Percentiles rank a stretch among this genome's conserved stretches.
These are phyloP conservation scores for Cryomyces minteri DNA, from an alignment of 495 filamentous ascomycete genomes.

Conservation along the genomic window DNA sequence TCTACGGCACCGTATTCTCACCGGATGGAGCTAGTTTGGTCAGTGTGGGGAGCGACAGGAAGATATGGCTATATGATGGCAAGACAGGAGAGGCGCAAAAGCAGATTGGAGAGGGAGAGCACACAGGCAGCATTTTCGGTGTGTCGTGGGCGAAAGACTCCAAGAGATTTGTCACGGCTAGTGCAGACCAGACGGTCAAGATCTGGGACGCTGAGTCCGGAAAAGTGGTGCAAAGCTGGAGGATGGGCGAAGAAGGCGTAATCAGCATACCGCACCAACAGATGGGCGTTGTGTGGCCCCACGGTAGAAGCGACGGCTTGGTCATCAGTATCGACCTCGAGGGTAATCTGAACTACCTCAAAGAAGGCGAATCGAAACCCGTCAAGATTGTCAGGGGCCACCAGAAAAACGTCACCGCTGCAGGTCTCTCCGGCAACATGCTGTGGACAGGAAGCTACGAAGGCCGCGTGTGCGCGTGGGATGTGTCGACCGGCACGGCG, in stretches of 20 bases:
- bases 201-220: constrained; percentile 75
- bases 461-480: constrained; percentile 70
- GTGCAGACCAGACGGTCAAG: constrained; percentile 81
- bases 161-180: constrained; percentile 74
- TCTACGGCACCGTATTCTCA: constrained; percentile 76
- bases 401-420: constrained; percentile 75
- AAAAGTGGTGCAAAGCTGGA: constrained; percentile 63
- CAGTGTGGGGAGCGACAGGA: constrained; percentile 73
- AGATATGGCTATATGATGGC: constrained; percentile 88
- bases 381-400: constrained; percentile 69
- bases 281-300: constrained; percentile 85
- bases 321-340: constrained; percentile 77
- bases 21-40: constrained; percentile 73
- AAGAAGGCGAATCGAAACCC: constrained; percentile 46
- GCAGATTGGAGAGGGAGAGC: constrained; percentile 63
- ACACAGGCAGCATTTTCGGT: constrained; percentile 83
- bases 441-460: constrained; percentile 85
- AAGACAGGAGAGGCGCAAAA: constrained; percentile 71
- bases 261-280: constrained; percentile 71
- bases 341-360: constrained; percentile 81
- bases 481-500: constrained; percentile 45
- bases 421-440: constrained; percentile 36
- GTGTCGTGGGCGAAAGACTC: constrained; percentile 85
- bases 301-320: constrained; percentile 62
- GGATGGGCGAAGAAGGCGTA: constrained; percentile 61